phyloP scores from a whole-genome alignment of 2,329 filamentous ascomycete genomes.

The Arachnopeziza araneosa region DNA sequence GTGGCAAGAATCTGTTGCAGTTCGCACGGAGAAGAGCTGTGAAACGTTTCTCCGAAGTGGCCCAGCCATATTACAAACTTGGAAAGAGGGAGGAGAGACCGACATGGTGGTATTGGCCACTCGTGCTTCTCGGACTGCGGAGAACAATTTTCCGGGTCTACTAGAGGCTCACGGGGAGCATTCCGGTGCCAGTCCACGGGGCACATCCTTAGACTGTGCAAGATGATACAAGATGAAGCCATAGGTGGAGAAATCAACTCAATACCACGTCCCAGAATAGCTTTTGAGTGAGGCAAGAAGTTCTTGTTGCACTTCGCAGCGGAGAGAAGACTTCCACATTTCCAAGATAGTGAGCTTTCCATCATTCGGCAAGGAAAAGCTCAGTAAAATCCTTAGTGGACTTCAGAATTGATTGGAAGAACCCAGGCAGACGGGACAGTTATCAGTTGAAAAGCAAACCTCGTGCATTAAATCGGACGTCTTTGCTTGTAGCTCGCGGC shows the following conservation, averaged over 20 bases:
- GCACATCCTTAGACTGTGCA: background rate
- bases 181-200: background rate
- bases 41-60: background rate
- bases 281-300: background rate
- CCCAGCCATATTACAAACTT: background rate
- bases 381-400: background rate
- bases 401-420: background rate
- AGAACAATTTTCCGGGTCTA: background rate
- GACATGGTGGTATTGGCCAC: background rate
- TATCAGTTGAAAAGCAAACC: background rate
- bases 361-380: background rate
- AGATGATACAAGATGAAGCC: background rate
- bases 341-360: background rate
- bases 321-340: conserved; percentile 9
- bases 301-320: conserved; percentile 12
- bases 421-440: background rate
- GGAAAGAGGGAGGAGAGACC: background rate
- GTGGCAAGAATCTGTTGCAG: background rate
- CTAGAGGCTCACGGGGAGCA: background rate
- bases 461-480: background rate
- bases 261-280: background rate
- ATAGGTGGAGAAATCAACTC: background rate
- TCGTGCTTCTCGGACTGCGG: background rate
- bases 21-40: background rate
- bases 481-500: background rate